Evolutionary conservation across 495 filamentous ascomycete genomes (phyloP).

Genomic region (Daldinia loculata): DNA sequence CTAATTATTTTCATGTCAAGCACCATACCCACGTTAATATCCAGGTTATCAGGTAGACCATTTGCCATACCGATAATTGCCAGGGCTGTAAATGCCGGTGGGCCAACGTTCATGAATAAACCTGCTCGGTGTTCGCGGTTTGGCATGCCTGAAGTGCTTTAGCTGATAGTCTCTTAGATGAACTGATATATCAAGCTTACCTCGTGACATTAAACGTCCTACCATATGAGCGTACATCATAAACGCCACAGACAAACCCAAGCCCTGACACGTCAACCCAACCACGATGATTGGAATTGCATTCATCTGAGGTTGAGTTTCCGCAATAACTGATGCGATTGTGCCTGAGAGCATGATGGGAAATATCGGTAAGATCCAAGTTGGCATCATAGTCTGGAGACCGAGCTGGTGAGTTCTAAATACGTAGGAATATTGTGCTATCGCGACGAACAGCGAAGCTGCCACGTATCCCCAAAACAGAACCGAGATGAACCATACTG

Average conservation of each 20-base stretch:
- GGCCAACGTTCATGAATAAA: constrained; percentile 77
- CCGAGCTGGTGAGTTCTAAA: constrained; percentile 54
- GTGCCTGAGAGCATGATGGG: constrained; percentile 64
- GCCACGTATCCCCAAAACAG: constrained; percentile 62
- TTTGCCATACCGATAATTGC: constrained; percentile 71
- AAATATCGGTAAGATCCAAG: constrained; percentile 66
- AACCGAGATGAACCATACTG: constrained; percentile 50
- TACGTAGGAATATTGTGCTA: constrained; percentile 61
- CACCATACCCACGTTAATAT: constrained; percentile 31
- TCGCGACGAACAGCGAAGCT: constrained; percentile 51
- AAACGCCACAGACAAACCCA: constrained; percentile 58
- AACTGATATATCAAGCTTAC: constrained; percentile 53
- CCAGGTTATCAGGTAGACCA: constrained; percentile 49
- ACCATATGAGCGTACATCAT: constrained; percentile 67
- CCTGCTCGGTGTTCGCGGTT: constrained; percentile 61
- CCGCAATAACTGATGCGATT: constrained; percentile 54
- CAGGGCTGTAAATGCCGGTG: constrained; percentile 71
- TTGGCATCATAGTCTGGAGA: constrained; percentile 57
- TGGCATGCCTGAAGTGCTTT: constrained; percentile 50
- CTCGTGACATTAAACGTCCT: constrained; percentile 62
- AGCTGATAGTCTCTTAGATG: not conserved
- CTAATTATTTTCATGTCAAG: constrained; percentile 54
- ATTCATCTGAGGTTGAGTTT: constrained; percentile 52
- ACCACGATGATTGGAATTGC: constrained; percentile 58
- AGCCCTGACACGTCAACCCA: constrained; percentile 60